Evolutionary conservation across 2,329 filamentous ascomycete species (phyloP).

Genomic region (Talaromyces sp.): DNA sequence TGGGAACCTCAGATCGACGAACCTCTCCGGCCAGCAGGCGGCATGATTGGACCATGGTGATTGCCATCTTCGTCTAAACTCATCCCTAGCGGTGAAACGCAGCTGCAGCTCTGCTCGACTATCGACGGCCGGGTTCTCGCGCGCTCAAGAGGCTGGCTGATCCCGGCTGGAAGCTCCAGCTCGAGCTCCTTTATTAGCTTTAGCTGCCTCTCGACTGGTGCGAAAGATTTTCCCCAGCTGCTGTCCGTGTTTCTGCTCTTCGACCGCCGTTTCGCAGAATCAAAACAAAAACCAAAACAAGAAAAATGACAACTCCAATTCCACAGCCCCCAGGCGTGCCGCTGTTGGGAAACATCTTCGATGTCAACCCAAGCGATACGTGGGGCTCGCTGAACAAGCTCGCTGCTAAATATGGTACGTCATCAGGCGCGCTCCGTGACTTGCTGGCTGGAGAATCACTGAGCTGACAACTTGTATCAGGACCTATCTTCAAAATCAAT

Average conservation of each 20-base stretch:
- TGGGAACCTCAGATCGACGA: slow-evolving; percentile 11
- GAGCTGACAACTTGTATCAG: slow-evolving; percentile 26
- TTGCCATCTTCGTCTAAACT: neutral
- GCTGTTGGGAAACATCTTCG: slow-evolving; percentile 49
- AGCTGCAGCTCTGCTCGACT: slow-evolving; percentile 1
- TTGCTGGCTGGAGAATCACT: neutral
- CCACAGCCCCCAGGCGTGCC: slow-evolving; percentile 48
- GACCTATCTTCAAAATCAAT: slow-evolving; percentile 56
- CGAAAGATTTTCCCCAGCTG: neutral
- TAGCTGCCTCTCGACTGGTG: neutral
- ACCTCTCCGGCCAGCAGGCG: slow-evolving; percentile 1
- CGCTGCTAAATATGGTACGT: slow-evolving; percentile 43
- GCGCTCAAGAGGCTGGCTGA: slow-evolving; percentile 5
- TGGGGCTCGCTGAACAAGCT: slow-evolving; percentile 48
- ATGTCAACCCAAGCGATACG: slow-evolving; percentile 46
- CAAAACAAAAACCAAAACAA: neutral
- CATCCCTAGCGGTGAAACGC: slow-evolving; percentile 8
- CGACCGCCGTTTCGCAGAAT: neutral
- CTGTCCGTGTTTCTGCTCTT: neutral
- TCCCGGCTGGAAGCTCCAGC: neutral
- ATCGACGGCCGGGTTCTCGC: slow-evolving; percentile 1
- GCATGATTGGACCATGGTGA: neutral
- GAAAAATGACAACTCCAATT: slow-evolving; percentile 44
- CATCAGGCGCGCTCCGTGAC: neutral
- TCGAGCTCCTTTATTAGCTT: neutral